Evolutionary conservation across 1,284 basidiomycete species (phyloP).

Genomic region (Microbotryum scabiosae): DNA sequence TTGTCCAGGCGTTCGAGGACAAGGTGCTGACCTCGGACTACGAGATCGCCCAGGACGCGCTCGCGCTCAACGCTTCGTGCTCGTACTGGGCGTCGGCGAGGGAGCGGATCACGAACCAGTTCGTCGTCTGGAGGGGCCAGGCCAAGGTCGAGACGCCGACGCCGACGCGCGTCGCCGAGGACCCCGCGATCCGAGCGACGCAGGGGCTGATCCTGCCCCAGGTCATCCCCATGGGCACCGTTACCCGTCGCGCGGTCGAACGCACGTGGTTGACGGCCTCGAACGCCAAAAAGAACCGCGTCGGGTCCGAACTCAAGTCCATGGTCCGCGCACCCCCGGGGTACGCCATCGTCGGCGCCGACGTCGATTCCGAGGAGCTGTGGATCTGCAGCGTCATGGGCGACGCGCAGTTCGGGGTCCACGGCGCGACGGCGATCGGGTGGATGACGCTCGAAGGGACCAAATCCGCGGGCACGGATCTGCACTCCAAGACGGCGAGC

Average conservation of each 20-base stretch:
- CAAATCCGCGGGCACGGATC: conserved; percentile 89
- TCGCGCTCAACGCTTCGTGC: conserved; percentile 89
- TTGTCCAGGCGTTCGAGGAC: conserved; percentile 78
- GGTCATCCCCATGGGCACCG: conserved; percentile 96
- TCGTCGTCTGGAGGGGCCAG: conserved; percentile 73
- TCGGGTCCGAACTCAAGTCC: conserved; percentile 94
- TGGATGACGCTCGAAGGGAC: conserved; percentile 99
- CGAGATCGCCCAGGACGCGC: conserved; percentile 68
- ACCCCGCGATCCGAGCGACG: conserved; percentile 45
- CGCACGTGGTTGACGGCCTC: conserved; percentile 97
- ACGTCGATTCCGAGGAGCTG: conserved; percentile 96
- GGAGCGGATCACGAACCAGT: conserved; percentile 85
- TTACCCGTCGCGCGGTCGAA: conserved; percentile 94
- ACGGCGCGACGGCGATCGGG: conserved; percentile 92
- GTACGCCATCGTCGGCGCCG: conserved; percentile 91
- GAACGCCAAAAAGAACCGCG: conserved; percentile 94
- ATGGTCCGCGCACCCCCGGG: conserved; percentile 93
- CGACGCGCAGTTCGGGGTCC: conserved; percentile 93
- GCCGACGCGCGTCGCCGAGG: conserved; percentile 7
- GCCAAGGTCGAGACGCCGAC: conserved; percentile 11
- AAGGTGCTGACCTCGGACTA: conserved; percentile 57
- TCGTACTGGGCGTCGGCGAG: conserved; percentile 96
- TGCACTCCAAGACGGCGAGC: conserved; percentile 92
- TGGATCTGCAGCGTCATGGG: conserved; percentile 99
- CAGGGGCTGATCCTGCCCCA: conserved; percentile 92